Conservation (phyloP, 306 rosid species). For the Luffa aegyptiaca region DNA sequence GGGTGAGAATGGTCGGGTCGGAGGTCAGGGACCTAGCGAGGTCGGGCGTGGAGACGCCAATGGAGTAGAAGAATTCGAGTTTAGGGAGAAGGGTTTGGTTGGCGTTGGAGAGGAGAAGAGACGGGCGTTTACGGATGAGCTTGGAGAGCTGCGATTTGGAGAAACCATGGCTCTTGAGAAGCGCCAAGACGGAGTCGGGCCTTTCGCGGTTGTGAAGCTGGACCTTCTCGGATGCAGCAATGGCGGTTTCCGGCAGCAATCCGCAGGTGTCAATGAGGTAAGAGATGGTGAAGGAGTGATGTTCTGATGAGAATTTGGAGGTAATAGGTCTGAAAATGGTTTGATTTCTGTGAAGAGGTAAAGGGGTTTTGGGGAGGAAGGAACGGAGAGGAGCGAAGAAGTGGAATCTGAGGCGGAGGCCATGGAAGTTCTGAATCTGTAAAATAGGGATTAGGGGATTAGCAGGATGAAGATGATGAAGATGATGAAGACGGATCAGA, state of each 20-base stretch:
- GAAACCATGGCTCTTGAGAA: conserved; percentile 16
- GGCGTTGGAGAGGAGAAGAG: background rate
- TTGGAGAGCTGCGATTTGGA: conserved; percentile 15
- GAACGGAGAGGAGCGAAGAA: background rate
- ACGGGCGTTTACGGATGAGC: conserved; percentile 8
- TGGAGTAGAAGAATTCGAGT: conserved; percentile 21
- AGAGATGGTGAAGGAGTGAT: no score
- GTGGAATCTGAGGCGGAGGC: background rate
- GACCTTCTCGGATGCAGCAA: conserved; percentile 10
- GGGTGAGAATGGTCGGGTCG: background rate
- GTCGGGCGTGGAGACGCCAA: conserved; percentile 16
- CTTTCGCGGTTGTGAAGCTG: conserved; percentile 4
- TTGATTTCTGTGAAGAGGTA: background rate
- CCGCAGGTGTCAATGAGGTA: conserved; percentile 24
- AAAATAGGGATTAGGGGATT: background rate
- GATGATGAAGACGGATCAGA: background rate
- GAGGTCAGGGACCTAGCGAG: background rate
- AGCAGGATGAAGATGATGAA: background rate
- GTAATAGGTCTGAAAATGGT: background rate
- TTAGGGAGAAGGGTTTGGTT: conserved; percentile 21
- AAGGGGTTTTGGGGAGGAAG: background rate
- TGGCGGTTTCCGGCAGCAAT: conserved; percentile 17
- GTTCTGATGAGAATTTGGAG: background rate
- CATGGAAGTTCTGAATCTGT: background rate
- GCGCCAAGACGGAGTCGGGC: conserved; percentile 17